These are phyloP conservation scores for Hemisphaericaspora xylofermentans DNA, from an alignment of 1,139 yeast genomes.

Conservation along the genomic window DNA sequence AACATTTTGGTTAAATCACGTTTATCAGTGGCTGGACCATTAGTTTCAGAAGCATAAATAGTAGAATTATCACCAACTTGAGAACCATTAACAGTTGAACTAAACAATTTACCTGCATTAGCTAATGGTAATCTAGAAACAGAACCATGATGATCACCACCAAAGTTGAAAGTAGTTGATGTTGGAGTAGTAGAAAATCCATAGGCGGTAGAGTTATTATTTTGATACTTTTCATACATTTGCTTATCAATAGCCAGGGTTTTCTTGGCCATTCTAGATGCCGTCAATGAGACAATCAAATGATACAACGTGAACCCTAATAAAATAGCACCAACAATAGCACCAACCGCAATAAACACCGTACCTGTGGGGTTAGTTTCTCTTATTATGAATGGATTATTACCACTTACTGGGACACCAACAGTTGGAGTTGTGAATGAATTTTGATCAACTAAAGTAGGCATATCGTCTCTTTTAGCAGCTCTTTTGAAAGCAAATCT, in stretches of 20 bases:
- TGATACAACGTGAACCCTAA: slow-evolving; percentile 44
- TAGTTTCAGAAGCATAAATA: slow-evolving; percentile 34
- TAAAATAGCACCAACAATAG: slow-evolving; percentile 58
- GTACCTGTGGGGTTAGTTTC: slow-evolving; percentile 64
- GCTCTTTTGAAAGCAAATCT: slow-evolving; percentile 12
- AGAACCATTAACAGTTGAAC: slow-evolving; percentile 18
- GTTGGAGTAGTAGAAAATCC: slow-evolving; percentile 26
- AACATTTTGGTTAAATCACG: slow-evolving; percentile 55
- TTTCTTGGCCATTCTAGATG: slow-evolving; percentile 41
- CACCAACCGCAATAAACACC: slow-evolving; percentile 77
- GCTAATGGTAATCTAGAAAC: slow-evolving; percentile 41
- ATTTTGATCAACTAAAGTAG: slow-evolving; percentile 16
- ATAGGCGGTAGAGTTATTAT: slow-evolving; percentile 35
- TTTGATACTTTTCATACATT: slow-evolving; percentile 39
- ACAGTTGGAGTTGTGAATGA: slow-evolving; percentile 53
- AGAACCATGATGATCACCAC: slow-evolving; percentile 23
- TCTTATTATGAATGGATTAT: slow-evolving; percentile 62
- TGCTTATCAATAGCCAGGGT: slow-evolving; percentile 31
- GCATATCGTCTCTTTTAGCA: slow-evolving; percentile 15
- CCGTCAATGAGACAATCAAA: slow-evolving; percentile 36
- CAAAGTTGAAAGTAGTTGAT: slow-evolving; percentile 19
- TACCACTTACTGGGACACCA: slow-evolving; percentile 57
- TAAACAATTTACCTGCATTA: slow-evolving; percentile 16
- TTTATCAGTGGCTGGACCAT: slow-evolving; percentile 32
- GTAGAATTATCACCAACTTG: slow-evolving; percentile 41